A percentile compares a stretch with the other conserved stretches of the same genome.
These are phyloP conservation scores for Didymella keratinophila DNA, from an alignment of 2,329 filamentous ascomycete species.

Conservation along the genomic window DNA sequence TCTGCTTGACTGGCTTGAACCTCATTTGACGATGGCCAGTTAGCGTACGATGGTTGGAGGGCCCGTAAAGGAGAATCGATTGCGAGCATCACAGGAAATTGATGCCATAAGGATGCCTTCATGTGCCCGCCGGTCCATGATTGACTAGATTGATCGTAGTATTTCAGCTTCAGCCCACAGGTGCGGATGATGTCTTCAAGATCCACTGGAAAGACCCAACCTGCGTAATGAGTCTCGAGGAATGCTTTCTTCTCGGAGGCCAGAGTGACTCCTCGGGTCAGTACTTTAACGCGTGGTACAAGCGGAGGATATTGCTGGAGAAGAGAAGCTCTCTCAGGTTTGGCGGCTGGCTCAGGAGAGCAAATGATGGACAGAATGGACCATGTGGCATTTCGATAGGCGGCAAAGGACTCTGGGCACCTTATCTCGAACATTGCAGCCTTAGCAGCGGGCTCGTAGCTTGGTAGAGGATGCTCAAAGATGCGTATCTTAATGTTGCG, in stretches of 20 bases:
- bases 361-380: constrained; percentile 53
- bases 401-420: constrained; percentile 55
- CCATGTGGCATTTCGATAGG: constrained; percentile 64
- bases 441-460: constrained; percentile 45
- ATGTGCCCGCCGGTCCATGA: constrained; percentile 51
- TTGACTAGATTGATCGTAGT: constrained; percentile 55
- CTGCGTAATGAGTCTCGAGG: constrained; percentile 58
- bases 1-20: constrained; percentile 59
- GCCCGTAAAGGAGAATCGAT: constrained; percentile 50
- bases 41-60: constrained; percentile 35
- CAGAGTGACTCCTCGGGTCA: constrained; percentile 44
- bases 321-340: constrained; percentile 20
- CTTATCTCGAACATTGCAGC: constrained; percentile 62
- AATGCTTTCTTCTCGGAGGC: constrained; percentile 59
- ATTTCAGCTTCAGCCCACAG: constrained; percentile 57
- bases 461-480: constrained; percentile 62
- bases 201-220: constrained; percentile 52
- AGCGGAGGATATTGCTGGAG: constrained; percentile 49
- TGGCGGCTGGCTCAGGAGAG: constrained; percentile 4
- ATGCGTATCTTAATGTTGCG: constrained; percentile 55
- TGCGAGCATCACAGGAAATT: constrained; percentile 54
- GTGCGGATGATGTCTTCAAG: constrained; percentile 56
- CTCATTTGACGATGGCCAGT: constrained; percentile 62
- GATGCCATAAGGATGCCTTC: constrained; percentile 56
- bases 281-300: constrained; percentile 26